Base-by-base conservation (phyloP, 169 alveolate genomes). In the Plasmodium vinckei region DNA sequence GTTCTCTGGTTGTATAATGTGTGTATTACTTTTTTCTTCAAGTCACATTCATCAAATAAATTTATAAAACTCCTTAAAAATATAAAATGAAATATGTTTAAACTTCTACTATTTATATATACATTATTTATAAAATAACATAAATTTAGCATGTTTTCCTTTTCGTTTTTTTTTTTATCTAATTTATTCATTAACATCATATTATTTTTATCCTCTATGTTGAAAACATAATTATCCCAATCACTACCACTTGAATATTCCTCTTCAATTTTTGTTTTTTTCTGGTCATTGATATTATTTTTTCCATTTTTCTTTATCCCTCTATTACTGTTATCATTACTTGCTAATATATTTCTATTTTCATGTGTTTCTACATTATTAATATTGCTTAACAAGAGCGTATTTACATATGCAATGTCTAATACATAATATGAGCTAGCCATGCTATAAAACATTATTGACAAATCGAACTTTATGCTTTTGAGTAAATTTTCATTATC, bases 141-240 rank as follows among this genome's bases (percentile, higher is more conserved):
- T 53, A 70, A 61, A 60, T 57, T 27, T 47, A 42, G 15, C 27
- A 67, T 12, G 6, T 59, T 19, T 3, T 67, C 49, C 2, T 27
- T 39, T 1, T 86, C 53, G 15, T 86, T 63, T 21, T 70, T 51
- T 23, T 25, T 59, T 61, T 53, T 23, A 13, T 59, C 53, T 9
- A 39, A 27, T 67, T 21, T 15, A 21, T 54, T n/a, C 42, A 42
- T 53, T 15, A 53, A 9, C 0, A 59, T 61, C 13, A 46, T 23
- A 3, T 63, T 44, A 42, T 69, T 69, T 17, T 60, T 71, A 12
- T 17, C 61, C n/a, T 73, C 69, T 15, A 86, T 70, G 71, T 86
- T 86, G 21, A 86, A 86, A n/a, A 63, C 56, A 17, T 70, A 70
- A 63, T 86, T 77, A 57, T 71, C 87, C 7, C 77, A 75, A 39